Base-by-base conservation (phyloP, 2,329 filamentous ascomycete species). In the Apiospora sp. region DNA sequence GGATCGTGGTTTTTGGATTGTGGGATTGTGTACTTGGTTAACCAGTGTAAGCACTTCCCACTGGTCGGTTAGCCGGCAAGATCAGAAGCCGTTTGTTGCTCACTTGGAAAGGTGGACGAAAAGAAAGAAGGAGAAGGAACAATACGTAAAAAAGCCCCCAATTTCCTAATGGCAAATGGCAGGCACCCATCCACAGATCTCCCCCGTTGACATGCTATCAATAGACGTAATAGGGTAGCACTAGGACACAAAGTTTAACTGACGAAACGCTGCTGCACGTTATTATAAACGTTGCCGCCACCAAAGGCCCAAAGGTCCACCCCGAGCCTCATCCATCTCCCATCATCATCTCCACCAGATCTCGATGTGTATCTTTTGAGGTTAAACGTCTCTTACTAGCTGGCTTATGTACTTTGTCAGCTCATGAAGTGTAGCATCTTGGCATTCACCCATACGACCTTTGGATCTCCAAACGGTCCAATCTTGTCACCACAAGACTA, bases 221-320 rank as follows among this genome's bases (percentile, higher is more conserved):
- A n/a, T n/a, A 64, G 22, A n/a, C 19, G 7, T 64, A 16, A 34
- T 64, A 7, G 58, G 30, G 58, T 64, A 37, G 22, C 46, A 48
- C 46, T 48, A 48, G 19, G 19, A 64, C 30, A 64, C 54, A 19
- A 4, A 34, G 24, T 58, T 34, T 16, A 12, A 19, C 27, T 10
- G 16, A 19, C 51, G 27, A 58, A 58, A 58, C 51, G 51, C 51
- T 58, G 51, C 51, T 34, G 51, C 51, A 58, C 54, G 54, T 61
- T 61, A 61, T 61, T 37, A 24, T 8, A 61, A n/a, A 41, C 58
- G 34, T 64, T 64, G 12, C 58, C 58, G 58, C 58, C 58, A 37
- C 58, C 34, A 13, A 3, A 1, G 22, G 30, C 22, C n/a, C n/a
- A n/a, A n/a, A 64, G 58, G 58, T 64, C 58, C 58, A 64, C 58